Evolutionary conservation across 106 monocot species (phyloP).

Genomic region (Platanthera guangdongensis): DNA sequence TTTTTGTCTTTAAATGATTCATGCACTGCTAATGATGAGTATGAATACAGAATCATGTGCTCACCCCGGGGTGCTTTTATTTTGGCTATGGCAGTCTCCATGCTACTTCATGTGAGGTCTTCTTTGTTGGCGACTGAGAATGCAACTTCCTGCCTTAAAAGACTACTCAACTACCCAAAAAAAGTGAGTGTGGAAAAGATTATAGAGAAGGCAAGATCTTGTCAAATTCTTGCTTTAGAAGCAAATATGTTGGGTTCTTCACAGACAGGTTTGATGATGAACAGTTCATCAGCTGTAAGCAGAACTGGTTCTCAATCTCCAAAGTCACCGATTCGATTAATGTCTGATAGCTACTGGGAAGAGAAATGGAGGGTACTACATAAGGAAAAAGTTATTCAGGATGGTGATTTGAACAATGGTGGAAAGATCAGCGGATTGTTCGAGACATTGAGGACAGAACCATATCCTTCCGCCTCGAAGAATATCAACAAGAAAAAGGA

Average conservation of each 20-base stretch:
- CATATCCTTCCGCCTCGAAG: slow-evolving; percentile 28
- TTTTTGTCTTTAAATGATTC: slow-evolving; percentile 36
- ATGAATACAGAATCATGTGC: slow-evolving; percentile 33
- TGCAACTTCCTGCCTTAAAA: slow-evolving; percentile 59
- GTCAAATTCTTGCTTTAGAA: slow-evolving; percentile 44
- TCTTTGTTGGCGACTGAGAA: slow-evolving; percentile 61
- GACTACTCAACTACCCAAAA: slow-evolving; percentile 54
- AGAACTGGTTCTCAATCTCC: slow-evolving; percentile 22
- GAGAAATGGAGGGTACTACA: slow-evolving; percentile 66
- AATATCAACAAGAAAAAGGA: slow-evolving; percentile 13
- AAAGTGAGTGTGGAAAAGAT: slow-evolving; percentile 38
- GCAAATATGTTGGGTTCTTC: slow-evolving; percentile 12
- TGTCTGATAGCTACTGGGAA: slow-evolving; percentile 70
- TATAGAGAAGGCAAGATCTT: slow-evolving; percentile 53
- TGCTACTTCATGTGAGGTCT: slow-evolving; percentile 59
- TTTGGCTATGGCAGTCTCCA: slow-evolving; percentile 49
- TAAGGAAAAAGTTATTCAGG: slow-evolving; percentile 18
- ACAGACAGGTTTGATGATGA: not conserved
- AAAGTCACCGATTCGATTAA: slow-evolving; percentile 16
- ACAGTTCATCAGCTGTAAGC: slow-evolving; percentile 7
- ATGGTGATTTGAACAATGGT: slow-evolving; percentile 7
- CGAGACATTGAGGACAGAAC: slow-evolving; percentile 32
- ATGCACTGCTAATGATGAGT: slow-evolving; percentile 15
- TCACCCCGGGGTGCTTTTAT: slow-evolving; percentile 57
- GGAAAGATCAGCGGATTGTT: slow-evolving; percentile 10